Evolutionary conservation across 306 rosid genomes (phyloP), one percentile per base, ranked within the genome.

Genomic region (Prunus dulcis): DNA sequence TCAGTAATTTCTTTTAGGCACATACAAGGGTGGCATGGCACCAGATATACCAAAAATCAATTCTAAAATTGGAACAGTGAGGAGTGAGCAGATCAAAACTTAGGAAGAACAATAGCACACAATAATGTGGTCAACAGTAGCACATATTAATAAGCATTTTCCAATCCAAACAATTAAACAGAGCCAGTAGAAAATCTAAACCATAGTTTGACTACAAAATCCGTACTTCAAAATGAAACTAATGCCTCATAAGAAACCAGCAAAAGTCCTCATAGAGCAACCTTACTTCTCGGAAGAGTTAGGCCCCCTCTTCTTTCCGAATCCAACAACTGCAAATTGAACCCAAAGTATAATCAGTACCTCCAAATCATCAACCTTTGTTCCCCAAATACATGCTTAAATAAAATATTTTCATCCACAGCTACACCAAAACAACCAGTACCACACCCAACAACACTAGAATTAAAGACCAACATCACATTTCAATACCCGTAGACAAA

Each of bases 251-350:
- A 53, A n/a, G 22, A 69, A 22, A 65, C 53, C 43, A 70, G 9
- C 9, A 55, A 34, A 64, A 55, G 51, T 41, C 66, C 67, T 55
- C 67, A 18, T 13, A 72, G 9, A 18, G 30, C 73, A 41, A 65
- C 23, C 66, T 75, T 72, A 87, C 86, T 87, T 87, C 86, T 87
- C 88, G 4, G 90, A 87, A 3, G 90, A 87, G 73, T 87, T 87
- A 28, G 90, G 90, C 23, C 90, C 90, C 72, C 90, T 76, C 90
- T 87, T 87, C 90, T 87, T 87, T 0, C 90, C 88, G 6, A 84
- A 82, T 46, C 88, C 90, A 56, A 87, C 90, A 49, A 87, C 90
- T 87, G 77, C 79, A 77, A 79, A 20, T 11, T 19, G 56, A 72
- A 52, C 11, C 45, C 50, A 60, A n/a, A 28, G 25, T 2, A 67